Evolutionary conservation across 148 eudicot genomes (phyloP), one percentile per base, ranked within the genome.

Genomic region (Nyssa sinensis): DNA sequence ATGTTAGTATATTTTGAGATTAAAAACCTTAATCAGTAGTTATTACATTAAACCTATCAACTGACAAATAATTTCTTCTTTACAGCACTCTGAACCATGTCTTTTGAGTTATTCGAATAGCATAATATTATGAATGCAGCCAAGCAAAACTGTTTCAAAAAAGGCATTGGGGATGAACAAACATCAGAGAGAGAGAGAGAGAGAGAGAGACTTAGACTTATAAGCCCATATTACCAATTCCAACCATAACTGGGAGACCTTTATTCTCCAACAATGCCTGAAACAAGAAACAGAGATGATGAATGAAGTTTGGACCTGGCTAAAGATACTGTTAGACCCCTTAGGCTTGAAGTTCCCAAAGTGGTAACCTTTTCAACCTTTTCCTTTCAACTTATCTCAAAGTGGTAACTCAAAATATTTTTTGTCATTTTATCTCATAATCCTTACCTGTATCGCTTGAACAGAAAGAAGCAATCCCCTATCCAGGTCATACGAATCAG

Each of bases 401-500:
- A 49, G 31, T 6, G 25, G 17, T 5, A 49, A 44, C 17, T 58
- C 33, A 1, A 3, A 60, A 53, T 41, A 35, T 7, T 31, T 77
- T 24, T 61, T 2, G 35, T 23, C 67, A 53, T 28, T 4, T 39
- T 19, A 73, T 53, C 63, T 37, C 12, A 58, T 5, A 65, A 77
- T 53, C 61, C 73, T 67, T 33, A 93, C 99, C 91, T 93, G 99
- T 83, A 93, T 95, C 44, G 91, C 99, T 84, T 95, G 99, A 69
- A 95, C 99, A 83, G 99, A 86, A 73, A 95, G 98, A 80, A 95
- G 96, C 88, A 95, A 82, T 70, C 99, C 97, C 80, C 99, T 89
- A 75, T 95, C 99, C 69, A 95, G 81, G 78, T 95, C 99, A 81
- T 88, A 95, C 62, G 99, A 95, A 81, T 95, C 99, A 79, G 96